Evolutionary conservation across 192 early-diverging fungal species (phyloP).

Genomic region (Coemansia sp.): DNA sequence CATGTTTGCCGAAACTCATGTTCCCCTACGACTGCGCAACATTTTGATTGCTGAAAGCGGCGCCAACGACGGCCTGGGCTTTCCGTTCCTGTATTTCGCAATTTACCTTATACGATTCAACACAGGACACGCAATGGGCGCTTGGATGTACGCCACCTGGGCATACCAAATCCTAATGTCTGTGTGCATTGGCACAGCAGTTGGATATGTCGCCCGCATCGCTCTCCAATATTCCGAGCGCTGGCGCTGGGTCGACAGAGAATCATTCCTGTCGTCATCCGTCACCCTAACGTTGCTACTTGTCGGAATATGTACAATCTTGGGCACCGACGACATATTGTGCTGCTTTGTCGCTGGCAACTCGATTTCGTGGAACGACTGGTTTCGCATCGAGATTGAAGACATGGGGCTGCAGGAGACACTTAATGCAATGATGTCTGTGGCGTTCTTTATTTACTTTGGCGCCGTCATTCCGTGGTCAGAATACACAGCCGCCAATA

Average conservation of each 20-base stretch:
- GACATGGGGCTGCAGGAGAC: slow-evolving; percentile 87
- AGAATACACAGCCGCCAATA: slow-evolving; percentile 52
- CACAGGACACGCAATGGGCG: slow-evolving; percentile 66
- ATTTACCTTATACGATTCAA: slow-evolving; percentile 64
- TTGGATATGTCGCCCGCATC: slow-evolving; percentile 71
- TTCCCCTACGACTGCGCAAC: slow-evolving; percentile 73
- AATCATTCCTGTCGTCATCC: slow-evolving; percentile 77
- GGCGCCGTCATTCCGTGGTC: slow-evolving; percentile 76
- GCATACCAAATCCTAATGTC: slow-evolving; percentile 77
- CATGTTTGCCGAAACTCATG: slow-evolving; percentile 86
- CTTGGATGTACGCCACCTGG: slow-evolving; percentile 77
- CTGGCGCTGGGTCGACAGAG: slow-evolving; percentile 81
- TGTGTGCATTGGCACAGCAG: slow-evolving; percentile 65
- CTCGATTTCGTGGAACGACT: slow-evolving; percentile 86
- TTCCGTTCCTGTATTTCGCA: slow-evolving; percentile 80
- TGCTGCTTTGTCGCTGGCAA: slow-evolving; percentile 80
- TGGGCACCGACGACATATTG: slow-evolving; percentile 75
- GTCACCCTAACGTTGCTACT: slow-evolving; percentile 74
- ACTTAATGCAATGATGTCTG: slow-evolving; percentile 83
- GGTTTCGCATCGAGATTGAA: slow-evolving; percentile 81
- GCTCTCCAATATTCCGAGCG: slow-evolving; percentile 66
- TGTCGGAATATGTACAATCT: slow-evolving; percentile 68
- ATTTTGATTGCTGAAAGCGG: slow-evolving; percentile 78
- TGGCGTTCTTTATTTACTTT: slow-evolving; percentile 87
- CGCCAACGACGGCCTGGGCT: slow-evolving; percentile 85